Evolutionary conservation across 495 filamentous ascomycete genomes (phyloP).

Genomic region (Elasticomyces elasticus): DNA sequence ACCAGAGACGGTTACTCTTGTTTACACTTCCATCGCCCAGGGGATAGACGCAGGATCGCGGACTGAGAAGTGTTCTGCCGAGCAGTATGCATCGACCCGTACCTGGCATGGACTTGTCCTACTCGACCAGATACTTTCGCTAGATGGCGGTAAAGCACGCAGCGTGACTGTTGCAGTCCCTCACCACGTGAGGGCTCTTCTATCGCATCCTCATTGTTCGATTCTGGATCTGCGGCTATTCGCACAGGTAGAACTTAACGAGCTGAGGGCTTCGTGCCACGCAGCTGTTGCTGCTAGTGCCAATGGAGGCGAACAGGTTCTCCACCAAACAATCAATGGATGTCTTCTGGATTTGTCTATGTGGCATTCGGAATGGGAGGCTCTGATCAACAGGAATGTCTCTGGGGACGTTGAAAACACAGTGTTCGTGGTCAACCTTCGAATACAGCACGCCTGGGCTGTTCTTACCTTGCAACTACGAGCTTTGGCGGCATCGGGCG

Average conservation of each 20-base stretch:
- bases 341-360: conserved; percentile 14
- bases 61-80: no score
- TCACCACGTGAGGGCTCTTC: conserved; percentile 37
- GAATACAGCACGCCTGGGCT: conserved; percentile 24
- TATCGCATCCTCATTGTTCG: conserved; percentile 36
- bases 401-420: neutral
- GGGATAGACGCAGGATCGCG: conserved; percentile 33
- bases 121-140: conserved; percentile 34
- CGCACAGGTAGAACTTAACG: conserved; percentile 42
- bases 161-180: conserved; percentile 36
- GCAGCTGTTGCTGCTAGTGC: conserved; percentile 4
- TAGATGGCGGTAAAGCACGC: conserved; percentile 43
- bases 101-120: conserved; percentile 43
- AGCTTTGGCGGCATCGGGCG: conserved; percentile 15
- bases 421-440: conserved; percentile 17
- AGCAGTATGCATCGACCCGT: no score
- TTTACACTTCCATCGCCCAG: conserved; percentile 23
- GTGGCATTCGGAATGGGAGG: conserved; percentile 21
- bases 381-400: neutral
- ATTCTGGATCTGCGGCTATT: conserved; percentile 41
- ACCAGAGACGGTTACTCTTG: conserved; percentile 23
- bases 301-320: neutral
- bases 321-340: neutral
- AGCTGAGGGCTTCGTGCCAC: conserved; percentile 31
- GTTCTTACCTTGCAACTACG: conserved; percentile 16